phyloP scores from a whole-genome alignment of 2,329 filamentous ascomycete genomes.

The Ascocoryne sarcoides region DNA sequence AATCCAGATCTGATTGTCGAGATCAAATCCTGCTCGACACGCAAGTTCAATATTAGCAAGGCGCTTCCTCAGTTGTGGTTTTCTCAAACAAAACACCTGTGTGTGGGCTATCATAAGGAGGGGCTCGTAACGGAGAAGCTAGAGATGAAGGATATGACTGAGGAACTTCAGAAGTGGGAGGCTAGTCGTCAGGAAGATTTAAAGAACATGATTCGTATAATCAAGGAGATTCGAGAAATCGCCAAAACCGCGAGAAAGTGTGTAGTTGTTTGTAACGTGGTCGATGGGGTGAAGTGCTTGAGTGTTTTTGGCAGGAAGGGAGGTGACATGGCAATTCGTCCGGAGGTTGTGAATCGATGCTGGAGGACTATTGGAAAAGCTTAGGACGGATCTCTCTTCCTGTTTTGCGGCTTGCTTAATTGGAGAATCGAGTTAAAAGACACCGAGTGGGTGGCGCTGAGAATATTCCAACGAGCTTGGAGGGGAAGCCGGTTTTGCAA shows the following conservation, averaged over 20 bases:
- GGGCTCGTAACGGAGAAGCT: constrained; percentile 3
- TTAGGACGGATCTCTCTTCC: too few relatives aligned
- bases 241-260: constrained; percentile 3
- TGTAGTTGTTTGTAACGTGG: constrained; percentile 5
- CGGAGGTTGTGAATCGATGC: too few relatives aligned
- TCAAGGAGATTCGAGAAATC: constrained; percentile 4
- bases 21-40: constrained; percentile 7
- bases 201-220: constrained; percentile 5
- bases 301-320: too few relatives aligned
- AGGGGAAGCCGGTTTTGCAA: too few relatives aligned
- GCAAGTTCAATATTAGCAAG: constrained; percentile 3
- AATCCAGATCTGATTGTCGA: constrained; percentile 4
- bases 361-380: too few relatives aligned
- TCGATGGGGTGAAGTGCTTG: constrained; percentile 4
- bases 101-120: constrained; percentile 4
- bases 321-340: too few relatives aligned
- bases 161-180: constrained; percentile 6
- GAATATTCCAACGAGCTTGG: too few relatives aligned
- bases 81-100: constrained; percentile 6
- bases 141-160: constrained; percentile 6
- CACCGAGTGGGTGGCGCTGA: too few relatives aligned
- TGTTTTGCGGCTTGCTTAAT: too few relatives aligned
- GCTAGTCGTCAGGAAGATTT: constrained; percentile 2
- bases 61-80: constrained; percentile 6
- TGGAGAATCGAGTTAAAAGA: too few relatives aligned